Evolutionary conservation across 257 asterid species (phyloP), one percentile per base, ranked within the genome.

Genomic region (Petrea volubilis): DNA sequence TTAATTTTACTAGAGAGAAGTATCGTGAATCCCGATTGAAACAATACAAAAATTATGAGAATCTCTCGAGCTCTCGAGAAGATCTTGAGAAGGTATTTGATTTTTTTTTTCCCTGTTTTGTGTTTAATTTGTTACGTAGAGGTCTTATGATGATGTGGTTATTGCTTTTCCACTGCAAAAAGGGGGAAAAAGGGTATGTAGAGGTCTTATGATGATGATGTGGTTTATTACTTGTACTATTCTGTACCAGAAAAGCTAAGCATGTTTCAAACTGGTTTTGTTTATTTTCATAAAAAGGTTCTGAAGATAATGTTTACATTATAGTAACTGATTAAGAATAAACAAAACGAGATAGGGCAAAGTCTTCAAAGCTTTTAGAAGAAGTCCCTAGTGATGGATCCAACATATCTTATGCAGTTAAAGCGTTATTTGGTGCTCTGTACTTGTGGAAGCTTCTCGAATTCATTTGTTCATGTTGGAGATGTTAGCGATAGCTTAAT

Each of bases 11-110:
- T 7, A 82, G 97, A 70, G 93, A 85, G 28, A 78, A 84, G 80
- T 94, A 90, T 64, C 90, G 99, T 6, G 85, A 88, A 68, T 75
- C 88, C 21, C 80, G 99, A 47, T 79, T 94, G 83, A 81, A 85
- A 88, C 89, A 86, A 60, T 94, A 94, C 84, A 89, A 84, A 80
- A 94, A 91, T 68, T 91, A 86, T 55, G 97, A 88, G 73, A 82
- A 55, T 71, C 84, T 89, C 57, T 71, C 96, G 0, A 74, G 59
- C 58, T 78, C 95, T 38, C 90, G 71, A 8, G 83, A 84, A 67
- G 84, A 83, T 56, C 84, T 89, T 56, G 78, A 83, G 67, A 88
- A 87, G 97, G 95, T 87, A 60, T 38, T 55, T 7, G 23, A 7
- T 34, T 69, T 43, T 21, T 18, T 46, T n/a, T n/a, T 12, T 31